Conservation (phyloP, 441 rosid genomes). For the Bocquillonia castaneifolia region DNA sequence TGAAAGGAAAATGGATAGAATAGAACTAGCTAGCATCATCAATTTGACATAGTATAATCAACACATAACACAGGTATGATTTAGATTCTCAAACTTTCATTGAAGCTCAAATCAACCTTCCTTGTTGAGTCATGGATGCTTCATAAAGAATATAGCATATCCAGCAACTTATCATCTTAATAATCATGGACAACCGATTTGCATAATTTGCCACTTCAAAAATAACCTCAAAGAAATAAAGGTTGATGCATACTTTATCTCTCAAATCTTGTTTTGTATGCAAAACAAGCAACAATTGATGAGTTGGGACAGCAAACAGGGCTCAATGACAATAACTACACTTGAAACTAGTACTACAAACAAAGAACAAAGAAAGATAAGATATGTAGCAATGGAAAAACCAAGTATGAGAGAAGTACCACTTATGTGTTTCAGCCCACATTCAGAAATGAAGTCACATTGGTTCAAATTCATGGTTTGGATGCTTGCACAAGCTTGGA, state of each 20-base stretch:
- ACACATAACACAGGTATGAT: background rate
- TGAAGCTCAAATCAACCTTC: background rate
- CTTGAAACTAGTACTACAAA: background rate
- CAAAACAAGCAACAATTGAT: background rate
- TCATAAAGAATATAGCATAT: background rate
- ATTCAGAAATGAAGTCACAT: conserved; percentile 64
- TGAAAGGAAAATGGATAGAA: background rate
- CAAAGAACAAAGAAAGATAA: background rate
- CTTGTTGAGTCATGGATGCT: background rate
- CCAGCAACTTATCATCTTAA: background rate
- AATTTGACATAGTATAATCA: background rate
- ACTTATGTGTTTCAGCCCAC: conserved; percentile 48
- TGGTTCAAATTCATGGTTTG: conserved; percentile 54
- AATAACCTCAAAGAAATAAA: background rate
- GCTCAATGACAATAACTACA: background rate
- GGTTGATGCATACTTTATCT: background rate
- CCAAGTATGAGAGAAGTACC: conserved; percentile 31
- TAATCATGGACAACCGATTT: background rate
- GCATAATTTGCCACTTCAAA: background rate
- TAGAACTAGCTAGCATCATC: background rate
- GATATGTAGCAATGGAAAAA: background rate
- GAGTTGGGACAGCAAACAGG: background rate
- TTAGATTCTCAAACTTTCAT: background rate
- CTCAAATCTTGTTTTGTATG: background rate
- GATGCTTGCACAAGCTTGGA: conserved; percentile 55